Evolutionary conservation across 1,139 yeast genomes (phyloP).

Genomic region (Sugiyamaella sp.): DNA sequence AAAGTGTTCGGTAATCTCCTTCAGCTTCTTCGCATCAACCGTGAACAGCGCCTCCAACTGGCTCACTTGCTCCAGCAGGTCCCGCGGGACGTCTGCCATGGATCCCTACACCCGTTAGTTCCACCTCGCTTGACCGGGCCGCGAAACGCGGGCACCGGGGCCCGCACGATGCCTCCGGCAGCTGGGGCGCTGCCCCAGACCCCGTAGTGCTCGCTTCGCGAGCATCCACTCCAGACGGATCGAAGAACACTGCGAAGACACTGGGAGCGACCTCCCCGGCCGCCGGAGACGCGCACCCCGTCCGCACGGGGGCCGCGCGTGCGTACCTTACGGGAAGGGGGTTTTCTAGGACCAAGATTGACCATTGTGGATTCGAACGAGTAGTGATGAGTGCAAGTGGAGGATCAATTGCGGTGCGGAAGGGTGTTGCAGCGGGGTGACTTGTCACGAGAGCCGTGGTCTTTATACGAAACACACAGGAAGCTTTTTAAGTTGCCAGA

Average conservation of each 20-base stretch:
- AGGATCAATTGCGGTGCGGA: too few species aligned
- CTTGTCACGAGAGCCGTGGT: neutral
- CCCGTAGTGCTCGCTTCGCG: too few species aligned
- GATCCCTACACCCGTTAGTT: slow-evolving; percentile 51
- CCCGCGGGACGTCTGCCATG: slow-evolving; percentile 72
- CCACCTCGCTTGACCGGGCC: neutral
- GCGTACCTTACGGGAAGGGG: slow-evolving; percentile 72
- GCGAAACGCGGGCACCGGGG: neutral
- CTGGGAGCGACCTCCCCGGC: too few species aligned
- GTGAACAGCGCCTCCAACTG: slow-evolving; percentile 66
- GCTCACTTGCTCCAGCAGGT: slow-evolving; percentile 60
- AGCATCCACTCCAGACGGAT: too few species aligned
- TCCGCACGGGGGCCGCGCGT: too few species aligned
- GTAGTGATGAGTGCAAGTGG: too few species aligned
- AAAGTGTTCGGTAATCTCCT: slow-evolving; percentile 68
- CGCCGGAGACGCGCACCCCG: neutral
- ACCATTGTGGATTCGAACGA: slow-evolving; percentile 54
- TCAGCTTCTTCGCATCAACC: slow-evolving; percentile 61
- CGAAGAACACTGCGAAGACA: too few species aligned
- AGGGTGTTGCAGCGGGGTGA: too few species aligned
- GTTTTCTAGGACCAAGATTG: slow-evolving; percentile 81
- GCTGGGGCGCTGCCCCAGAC: neutral
- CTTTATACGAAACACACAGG: neutral
- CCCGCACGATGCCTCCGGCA: too few species aligned
- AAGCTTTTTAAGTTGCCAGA: neutral